Evolutionary conservation across 1,284 basidiomycete species (phyloP), one percentile per base, ranked within the genome.

Genomic region (Cryptococcus neoformans): DNA sequence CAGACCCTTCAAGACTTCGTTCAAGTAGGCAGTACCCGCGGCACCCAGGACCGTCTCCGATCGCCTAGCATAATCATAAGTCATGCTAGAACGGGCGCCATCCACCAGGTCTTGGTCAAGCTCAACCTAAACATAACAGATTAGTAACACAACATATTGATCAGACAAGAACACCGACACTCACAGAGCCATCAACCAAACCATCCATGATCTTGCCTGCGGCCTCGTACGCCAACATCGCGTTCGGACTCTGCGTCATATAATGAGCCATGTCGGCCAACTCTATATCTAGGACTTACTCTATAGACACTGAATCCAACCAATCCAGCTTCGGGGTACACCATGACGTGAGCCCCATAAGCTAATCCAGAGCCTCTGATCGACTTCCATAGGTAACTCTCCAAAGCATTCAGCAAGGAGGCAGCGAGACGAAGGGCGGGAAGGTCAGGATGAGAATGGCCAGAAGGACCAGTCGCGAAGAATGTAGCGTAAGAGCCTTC

Each of bases 331-430:
- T 99, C 95, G 44, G 87, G 79, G 69, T 96, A 91, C 17, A 87
- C 77, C 1, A 82, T 81, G 51, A 93, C 84, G 64, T 86, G 85
- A 16, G 93, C 92, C 12, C 93, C 93, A 69, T 99, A 99, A 0
- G 96, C 96, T 46, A 97, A 79, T 12, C 94, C 94, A 53, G 90
- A 87, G 3, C 94, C 94, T 56, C 93, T 87, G 62, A 97, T 92
- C 58, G 87, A 88, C 87, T 77, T 74, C 95, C 96, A 99, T 56
- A 99, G 84, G 75, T 88, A 97, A 63, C 89, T 89, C 79, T 99
- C 96, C 51, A 93, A 87, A 2, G 92, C 95, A 66, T 97, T 97
- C 49, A 99, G 80, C 4, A 94, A 85, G 61, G 93, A 88, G 6
- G 88, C 79, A 0, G 93, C 87, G n/a, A 99, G 84, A 38, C 86